These are phyloP conservation scores for Piper betle DNA, from an alignment of 164 flowering plant species.

Conservation along the genomic window DNA sequence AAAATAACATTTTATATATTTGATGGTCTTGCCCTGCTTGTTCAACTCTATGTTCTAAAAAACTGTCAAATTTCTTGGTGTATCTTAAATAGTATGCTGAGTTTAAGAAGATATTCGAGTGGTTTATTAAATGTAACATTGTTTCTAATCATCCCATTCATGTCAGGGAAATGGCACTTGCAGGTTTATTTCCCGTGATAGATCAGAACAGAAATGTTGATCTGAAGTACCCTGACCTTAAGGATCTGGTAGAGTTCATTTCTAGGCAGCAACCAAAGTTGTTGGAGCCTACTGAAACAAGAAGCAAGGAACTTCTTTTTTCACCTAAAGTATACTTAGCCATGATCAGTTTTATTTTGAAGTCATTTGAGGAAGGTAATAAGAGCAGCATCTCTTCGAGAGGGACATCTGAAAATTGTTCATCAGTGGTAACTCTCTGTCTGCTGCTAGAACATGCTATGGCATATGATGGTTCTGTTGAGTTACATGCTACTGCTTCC, in stretches of 20 bases:
- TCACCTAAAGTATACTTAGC: conserved; percentile 64
- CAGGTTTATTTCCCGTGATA: conserved; percentile 63
- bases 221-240: conserved; percentile 48
- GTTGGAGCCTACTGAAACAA: conserved; percentile 36
- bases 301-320: conserved; percentile 64
- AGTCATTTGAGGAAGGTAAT: conserved; percentile 60
- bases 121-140: neutral
- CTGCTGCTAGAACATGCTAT: conserved; percentile 81
- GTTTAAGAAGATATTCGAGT: neutral
- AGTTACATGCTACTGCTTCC: conserved; percentile 82
- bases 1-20: too few species aligned
- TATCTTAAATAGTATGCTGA: too few species aligned
- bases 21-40: too few species aligned
- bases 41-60: too few species aligned
- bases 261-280: conserved; percentile 59
- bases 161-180: conserved; percentile 85
- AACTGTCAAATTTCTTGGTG: too few species aligned
- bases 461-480: conserved; percentile 84
- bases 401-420: conserved; percentile 24
- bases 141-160: conserved; percentile 3
- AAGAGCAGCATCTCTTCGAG: conserved; percentile 15
- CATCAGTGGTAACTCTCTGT: conserved; percentile 53
- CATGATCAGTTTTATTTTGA: conserved; percentile 71
- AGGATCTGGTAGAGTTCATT: conserved; percentile 63
- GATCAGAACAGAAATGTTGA: conserved; percentile 23